Evolutionary conservation across 2,329 filamentous ascomycete species (phyloP).

Genomic region (Colletotrichum sp.): DNA sequence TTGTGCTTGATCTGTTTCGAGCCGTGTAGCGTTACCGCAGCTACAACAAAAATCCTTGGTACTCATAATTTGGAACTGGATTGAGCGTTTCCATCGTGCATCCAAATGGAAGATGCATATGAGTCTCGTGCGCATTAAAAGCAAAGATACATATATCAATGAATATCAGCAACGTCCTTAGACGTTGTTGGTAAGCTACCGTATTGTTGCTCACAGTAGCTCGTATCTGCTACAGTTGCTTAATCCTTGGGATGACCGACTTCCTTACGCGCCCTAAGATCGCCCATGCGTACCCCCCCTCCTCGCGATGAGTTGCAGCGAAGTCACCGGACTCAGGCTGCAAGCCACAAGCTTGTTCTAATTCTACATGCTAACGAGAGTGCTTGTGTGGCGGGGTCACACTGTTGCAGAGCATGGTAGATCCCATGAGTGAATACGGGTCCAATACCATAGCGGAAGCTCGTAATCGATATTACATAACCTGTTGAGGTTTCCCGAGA

Average conservation of each 20-base stretch:
- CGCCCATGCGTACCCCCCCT: background rate
- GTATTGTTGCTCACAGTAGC: background rate
- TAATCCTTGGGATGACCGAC: background rate
- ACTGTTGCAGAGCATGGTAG: background rate
- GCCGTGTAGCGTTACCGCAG: background rate
- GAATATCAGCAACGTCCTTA: background rate
- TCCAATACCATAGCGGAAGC: background rate
- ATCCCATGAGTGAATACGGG: background rate
- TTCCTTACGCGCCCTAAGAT: background rate
- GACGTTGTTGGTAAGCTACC: rapidly evolving
- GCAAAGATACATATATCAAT: background rate
- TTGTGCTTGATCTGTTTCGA: background rate
- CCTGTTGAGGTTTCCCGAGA: background rate
- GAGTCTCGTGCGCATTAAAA: background rate
- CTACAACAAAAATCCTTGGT: background rate
- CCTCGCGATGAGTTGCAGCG: background rate
- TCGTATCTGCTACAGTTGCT: background rate
- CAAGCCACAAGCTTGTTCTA: background rate
- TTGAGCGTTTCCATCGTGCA: background rate
- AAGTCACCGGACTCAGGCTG: background rate
- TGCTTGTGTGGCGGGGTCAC: background rate
- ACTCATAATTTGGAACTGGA: background rate
- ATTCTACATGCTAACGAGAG: background rate
- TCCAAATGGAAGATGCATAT: background rate
- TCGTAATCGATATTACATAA: background rate